Percentiles rank a stretch among this genome's conserved stretches.
These are phyloP conservation scores for Porphyrellus cyaneotinctus DNA, from an alignment of 768 basidiomycete genomes.

Conservation along the genomic window DNA sequence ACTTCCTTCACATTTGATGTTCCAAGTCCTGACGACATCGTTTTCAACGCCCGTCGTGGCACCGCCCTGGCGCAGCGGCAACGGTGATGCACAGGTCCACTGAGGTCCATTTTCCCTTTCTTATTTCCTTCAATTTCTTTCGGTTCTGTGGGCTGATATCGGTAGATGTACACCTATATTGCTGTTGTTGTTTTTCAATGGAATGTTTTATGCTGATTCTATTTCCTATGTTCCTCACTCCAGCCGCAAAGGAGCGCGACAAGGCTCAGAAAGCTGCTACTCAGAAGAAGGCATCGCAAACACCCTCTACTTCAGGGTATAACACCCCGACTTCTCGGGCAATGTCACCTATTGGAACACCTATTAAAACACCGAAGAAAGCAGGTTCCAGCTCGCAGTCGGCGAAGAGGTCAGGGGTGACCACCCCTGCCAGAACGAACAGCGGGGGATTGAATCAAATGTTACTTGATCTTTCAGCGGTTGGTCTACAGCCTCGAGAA, in stretches of 20 bases:
- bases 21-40: slow-evolving; percentile 90
- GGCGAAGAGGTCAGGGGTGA: slow-evolving; percentile 37
- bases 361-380: slow-evolving; percentile 44
- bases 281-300: slow-evolving; percentile 39
- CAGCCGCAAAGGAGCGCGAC: slow-evolving; percentile 79
- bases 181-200: slow-evolving; percentile 31
- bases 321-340: slow-evolving; percentile 41
- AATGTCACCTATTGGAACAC: slow-evolving; percentile 38
- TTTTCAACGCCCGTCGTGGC: slow-evolving; percentile 75
- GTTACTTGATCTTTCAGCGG: slow-evolving; percentile 66
- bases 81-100: slow-evolving; percentile 10
- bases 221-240: slow-evolving; percentile 31
- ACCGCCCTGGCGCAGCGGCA: slow-evolving; percentile 52
- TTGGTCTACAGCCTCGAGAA: slow-evolving; percentile 58
- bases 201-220: slow-evolving; percentile 38
- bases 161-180: slow-evolving; percentile 27
- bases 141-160: slow-evolving; percentile 16
- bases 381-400: slow-evolving; percentile 27
- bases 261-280: slow-evolving; percentile 57
- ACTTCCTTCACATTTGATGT: slow-evolving; percentile 65
- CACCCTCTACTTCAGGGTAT: slow-evolving; percentile 36
- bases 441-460: slow-evolving; percentile 46
- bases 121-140: slow-evolving; percentile 16
- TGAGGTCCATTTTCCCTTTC: background rate
- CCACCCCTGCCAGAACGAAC: slow-evolving; percentile 38